Percentiles rank a stretch among this genome's conserved stretches.
Conservation (phyloP, 805 yeast genomes). For the Dipodascus geniculatus region DNA sequence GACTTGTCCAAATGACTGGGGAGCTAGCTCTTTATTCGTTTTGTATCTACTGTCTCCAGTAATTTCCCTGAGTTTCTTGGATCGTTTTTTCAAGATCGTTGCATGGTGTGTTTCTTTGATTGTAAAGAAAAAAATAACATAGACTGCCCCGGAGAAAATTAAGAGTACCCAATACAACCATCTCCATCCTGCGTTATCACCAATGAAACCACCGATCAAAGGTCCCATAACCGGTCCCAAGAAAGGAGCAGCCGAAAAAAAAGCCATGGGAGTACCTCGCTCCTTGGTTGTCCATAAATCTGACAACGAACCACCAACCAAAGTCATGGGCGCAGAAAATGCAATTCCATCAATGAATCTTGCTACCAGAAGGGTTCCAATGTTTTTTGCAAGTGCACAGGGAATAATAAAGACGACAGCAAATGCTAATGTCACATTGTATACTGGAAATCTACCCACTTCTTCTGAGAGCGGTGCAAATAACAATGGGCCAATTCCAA, state of each 20-base stretch:
- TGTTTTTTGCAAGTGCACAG: conserved; percentile 45
- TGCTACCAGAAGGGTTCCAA: conserved; percentile 51
- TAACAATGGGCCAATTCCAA: conserved; percentile 51
- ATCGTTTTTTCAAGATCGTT: conserved; percentile 38
- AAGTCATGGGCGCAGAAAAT: conserved; percentile 63
- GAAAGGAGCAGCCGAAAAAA: conserved; percentile 52
- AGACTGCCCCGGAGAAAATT: conserved; percentile 49
- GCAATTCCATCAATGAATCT: conserved; percentile 61
- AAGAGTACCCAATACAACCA: conserved; percentile 61
- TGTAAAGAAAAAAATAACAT: conserved; percentile 33
- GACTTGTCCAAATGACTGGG: conserved; percentile 53
- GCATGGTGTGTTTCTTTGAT: conserved; percentile 60
- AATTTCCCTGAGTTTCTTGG: conserved; percentile 37
- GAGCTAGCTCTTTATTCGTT: conserved; percentile 62
- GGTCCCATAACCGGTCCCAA: conserved; percentile 53
- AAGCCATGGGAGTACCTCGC: conserved; percentile 59
- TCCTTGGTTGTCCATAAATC: conserved; percentile 53
- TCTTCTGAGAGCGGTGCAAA: conserved; percentile 52
- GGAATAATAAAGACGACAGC: conserved; percentile 40
- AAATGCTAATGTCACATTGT: conserved; percentile 35
- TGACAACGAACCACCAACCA: conserved; percentile 68
- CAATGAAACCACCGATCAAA: conserved; percentile 46
- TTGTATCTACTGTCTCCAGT: conserved; percentile 37
- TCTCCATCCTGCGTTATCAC: conserved; percentile 51
- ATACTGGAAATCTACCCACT: conserved; percentile 44